phyloP scores from a whole-genome alignment of 2,329 filamentous ascomycete species.

The Aspergillus puulaauensis region DNA sequence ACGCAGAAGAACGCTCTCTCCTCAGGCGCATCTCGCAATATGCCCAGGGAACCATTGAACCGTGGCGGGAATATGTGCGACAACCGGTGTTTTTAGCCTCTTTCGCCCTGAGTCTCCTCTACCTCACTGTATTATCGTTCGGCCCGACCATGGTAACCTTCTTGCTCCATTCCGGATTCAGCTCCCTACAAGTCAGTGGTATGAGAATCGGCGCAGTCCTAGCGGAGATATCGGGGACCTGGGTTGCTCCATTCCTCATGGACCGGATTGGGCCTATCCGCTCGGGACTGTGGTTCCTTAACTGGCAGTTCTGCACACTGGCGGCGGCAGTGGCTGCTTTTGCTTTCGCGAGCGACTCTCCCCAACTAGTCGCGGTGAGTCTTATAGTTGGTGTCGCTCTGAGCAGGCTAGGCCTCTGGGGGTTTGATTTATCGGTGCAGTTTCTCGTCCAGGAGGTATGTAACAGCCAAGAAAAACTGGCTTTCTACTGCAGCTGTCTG shows the following conservation, averaged over 20 bases:
- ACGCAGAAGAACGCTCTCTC: not conserved
- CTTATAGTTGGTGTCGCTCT: constrained; percentile 54
- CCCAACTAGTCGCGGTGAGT: constrained; percentile 43
- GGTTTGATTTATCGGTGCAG: constrained; percentile 62
- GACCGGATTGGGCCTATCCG: constrained; percentile 57
- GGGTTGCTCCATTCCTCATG: constrained; percentile 53
- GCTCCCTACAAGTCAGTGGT: constrained; percentile 47
- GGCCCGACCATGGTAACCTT: constrained; percentile 57
- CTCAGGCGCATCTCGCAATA: constrained; percentile 16
- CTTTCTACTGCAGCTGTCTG: not conserved
- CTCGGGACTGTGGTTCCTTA: constrained; percentile 69
- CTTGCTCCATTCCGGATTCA: constrained; percentile 52
- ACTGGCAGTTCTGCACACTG: constrained; percentile 64
- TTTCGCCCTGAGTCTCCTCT: constrained; percentile 51
- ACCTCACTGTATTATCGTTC: constrained; percentile 58
- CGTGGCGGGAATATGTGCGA: constrained; percentile 29
- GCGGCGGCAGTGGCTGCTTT: constrained; percentile 48
- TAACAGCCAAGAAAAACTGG: not conserved
- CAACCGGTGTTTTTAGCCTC: constrained; percentile 45
- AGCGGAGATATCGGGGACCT: constrained; percentile 56
- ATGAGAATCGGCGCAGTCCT: constrained; percentile 49
- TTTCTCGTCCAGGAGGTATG: constrained; percentile 61
- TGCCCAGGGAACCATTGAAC: constrained; percentile 9
- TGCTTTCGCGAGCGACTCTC: constrained; percentile 31
- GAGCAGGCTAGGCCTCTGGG: constrained; percentile 62